Conservation (phyloP, 2,329 filamentous ascomycete species). For the Xylaria sp. region DNA sequence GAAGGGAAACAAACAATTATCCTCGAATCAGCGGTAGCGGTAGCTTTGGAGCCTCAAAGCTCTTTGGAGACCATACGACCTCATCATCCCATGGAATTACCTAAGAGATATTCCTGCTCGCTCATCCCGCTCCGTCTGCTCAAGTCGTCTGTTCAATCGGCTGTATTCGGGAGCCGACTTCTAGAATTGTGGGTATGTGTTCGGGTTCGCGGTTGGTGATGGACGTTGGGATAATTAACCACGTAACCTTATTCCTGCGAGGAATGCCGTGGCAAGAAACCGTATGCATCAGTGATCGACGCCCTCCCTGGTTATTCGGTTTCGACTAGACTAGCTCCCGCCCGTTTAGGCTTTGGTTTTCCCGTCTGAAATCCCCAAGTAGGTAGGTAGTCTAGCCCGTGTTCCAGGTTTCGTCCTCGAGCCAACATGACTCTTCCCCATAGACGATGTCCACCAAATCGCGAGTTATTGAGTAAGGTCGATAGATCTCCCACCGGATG, state of each 20-base stretch:
- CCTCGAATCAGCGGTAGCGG: conserved; percentile 33
- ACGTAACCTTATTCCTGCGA: neutral
- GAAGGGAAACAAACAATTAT: conserved; percentile 31
- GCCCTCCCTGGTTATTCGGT: neutral
- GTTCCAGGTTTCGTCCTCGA: neutral
- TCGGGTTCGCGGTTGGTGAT: conserved; percentile 1
- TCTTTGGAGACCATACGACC: neutral
- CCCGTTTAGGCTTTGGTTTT: conserved; percentile 1
- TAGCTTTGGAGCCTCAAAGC: conserved; percentile 1
- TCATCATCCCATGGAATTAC: conserved; percentile 11
- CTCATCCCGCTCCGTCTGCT: conserved; percentile 15
- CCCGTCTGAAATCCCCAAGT: neutral
- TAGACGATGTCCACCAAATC: neutral
- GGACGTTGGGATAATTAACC: neutral
- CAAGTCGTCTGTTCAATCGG: neutral
- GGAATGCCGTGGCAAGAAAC: neutral
- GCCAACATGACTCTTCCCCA: neutral
- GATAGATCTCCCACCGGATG: neutral
- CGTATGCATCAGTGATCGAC: conserved; percentile 21
- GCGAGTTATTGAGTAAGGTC: neutral
- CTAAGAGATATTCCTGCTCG: conserved; percentile 10
- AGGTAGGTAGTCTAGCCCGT: neutral
- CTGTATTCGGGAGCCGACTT: neutral
- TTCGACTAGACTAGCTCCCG: conserved; percentile 1
- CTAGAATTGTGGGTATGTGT: conserved; percentile 5